phyloP scores from a whole-genome alignment of 1,284 basidiomycete genomes.

The Lignosus rhinocerotis region DNA sequence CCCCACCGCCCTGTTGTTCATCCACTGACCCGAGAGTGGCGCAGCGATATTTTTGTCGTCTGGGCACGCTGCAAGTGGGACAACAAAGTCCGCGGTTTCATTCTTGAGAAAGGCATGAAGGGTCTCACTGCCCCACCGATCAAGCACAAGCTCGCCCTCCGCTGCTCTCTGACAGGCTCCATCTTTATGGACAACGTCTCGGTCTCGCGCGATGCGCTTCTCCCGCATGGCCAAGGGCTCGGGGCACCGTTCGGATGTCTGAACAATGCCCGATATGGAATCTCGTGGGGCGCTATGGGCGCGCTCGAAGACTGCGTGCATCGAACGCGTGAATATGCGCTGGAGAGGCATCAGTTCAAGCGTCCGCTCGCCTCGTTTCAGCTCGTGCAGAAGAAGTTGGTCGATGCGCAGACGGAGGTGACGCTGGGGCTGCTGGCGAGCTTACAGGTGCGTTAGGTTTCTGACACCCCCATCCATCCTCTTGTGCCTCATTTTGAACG shows the following conservation, averaged over 20 bases:
- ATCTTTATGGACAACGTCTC: conserved; percentile 90
- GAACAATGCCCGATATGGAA: conserved; percentile 88
- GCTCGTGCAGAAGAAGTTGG: conserved; percentile 95
- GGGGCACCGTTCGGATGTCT: conserved; percentile 88
- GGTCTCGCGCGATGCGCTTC: conserved; percentile 68
- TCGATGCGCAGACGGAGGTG: conserved; percentile 87
- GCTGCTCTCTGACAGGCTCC: conserved; percentile 90
- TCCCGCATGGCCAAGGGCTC: conserved; percentile 78
- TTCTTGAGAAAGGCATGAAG: conserved; percentile 86
- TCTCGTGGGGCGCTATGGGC: conserved; percentile 94
- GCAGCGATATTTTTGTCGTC: conserved; percentile 57
- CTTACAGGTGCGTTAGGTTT: conserved; percentile 39
- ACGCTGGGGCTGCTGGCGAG: conserved; percentile 82
- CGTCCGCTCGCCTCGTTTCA: conserved; percentile 94
- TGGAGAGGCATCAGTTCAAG: conserved; percentile 89
- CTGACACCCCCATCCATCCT: neutral
- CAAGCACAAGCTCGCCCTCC: conserved; percentile 90
- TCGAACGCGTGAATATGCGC: conserved; percentile 80
- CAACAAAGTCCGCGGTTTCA: conserved; percentile 87
- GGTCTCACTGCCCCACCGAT: conserved; percentile 89
- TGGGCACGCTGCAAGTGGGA: conserved; percentile 98
- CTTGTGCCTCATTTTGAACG: neutral
- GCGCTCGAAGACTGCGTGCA: conserved; percentile 91
- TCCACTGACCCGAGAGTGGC: neutral
- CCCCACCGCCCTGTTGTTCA: neutral